Evolutionary conservation across 768 basidiomycete species (phyloP).

Genomic region (Serpula lacrymans): DNA sequence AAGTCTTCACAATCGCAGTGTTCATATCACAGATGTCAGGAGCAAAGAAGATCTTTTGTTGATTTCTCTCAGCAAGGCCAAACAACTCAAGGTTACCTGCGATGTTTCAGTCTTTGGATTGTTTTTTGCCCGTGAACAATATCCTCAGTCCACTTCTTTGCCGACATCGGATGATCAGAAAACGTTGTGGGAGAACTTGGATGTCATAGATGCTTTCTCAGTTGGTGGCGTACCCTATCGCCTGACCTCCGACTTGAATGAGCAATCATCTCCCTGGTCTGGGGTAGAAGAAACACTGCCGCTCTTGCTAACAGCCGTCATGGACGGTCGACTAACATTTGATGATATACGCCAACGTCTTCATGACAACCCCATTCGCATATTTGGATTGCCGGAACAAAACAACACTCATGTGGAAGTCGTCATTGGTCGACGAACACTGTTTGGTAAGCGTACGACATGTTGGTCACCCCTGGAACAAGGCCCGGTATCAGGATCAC

Average conservation of each 20-base stretch:
- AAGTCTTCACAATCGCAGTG: slow-evolving; percentile 83
- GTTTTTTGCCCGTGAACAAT: slow-evolving; percentile 81
- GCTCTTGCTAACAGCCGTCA: slow-evolving; percentile 82
- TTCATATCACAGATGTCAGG: slow-evolving; percentile 90
- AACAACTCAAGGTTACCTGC: slow-evolving; percentile 91
- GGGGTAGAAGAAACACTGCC: slow-evolving; percentile 88
- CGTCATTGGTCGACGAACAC: slow-evolving; percentile 72
- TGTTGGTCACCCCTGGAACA: slow-evolving; percentile 85
- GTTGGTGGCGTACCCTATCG: slow-evolving; percentile 82
- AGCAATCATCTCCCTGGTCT: slow-evolving; percentile 62
- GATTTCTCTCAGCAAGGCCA: slow-evolving; percentile 92
- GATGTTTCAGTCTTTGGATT: slow-evolving; percentile 91
- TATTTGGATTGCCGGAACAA: slow-evolving; percentile 90
- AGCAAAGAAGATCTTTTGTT: slow-evolving; percentile 83
- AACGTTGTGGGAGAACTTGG: slow-evolving; percentile 81
- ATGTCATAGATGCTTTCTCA: slow-evolving; percentile 86
- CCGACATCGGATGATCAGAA: slow-evolving; percentile 76
- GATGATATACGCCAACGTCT: slow-evolving; percentile 80
- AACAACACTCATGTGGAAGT: slow-evolving; percentile 88
- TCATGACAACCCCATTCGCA: slow-evolving; percentile 88
- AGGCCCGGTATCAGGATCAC: slow-evolving; percentile 59
- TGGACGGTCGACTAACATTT: slow-evolving; percentile 73
- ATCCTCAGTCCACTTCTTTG: slow-evolving; percentile 58
- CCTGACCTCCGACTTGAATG: slow-evolving; percentile 59
- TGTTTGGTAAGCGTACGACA: slow-evolving; percentile 45